Evolutionary conservation across 371 early-diverging fungal species (phyloP), one percentile per base, ranked within the genome.

Genomic region (Mucor velutinosus): DNA sequence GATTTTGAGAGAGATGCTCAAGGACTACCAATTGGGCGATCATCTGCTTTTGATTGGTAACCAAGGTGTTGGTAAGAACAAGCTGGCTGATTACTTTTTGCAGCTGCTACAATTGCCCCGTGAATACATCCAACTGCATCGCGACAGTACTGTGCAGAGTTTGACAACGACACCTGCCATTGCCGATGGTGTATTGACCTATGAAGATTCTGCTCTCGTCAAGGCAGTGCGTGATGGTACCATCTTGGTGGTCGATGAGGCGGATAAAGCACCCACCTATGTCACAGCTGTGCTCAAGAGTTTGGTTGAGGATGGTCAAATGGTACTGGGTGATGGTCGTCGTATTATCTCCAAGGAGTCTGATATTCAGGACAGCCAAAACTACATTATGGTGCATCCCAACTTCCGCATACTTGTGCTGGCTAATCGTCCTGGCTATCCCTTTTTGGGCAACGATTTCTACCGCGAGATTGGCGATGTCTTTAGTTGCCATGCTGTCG

Each of bases 11-110:
- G 91, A 92, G 53, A 87, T 90, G 87, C 80, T 90, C 49, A 87
- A 89, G 73, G 93, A 92, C 65, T 92, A 85, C 66, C 87, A 84
- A 33, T 69, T 91, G 12, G 82, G 93, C 23, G 93, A 94, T 64
- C 93, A 92, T 71, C 76, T 94, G 47, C 72, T 93, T 6, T 66
- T 89, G 49, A 87, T 88, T 60, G 89, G 90, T 65, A 94, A 93
- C 67, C 95, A 94, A 69, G 95, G 95, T 62, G 93, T 93, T 0
- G 95, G 95, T 37, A 94, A 94, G 75, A 94, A 94, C 82, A 92
- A 91, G 66, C 70, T 91, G 65, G 89, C 89, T 0, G 94, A 94
- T 66, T 89, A 91, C 64, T 90, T 94, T 62, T 85, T 93, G 64
- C 88, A 93, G 67, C 77, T 93, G 6, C 73, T 94, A 43, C 78